These are phyloP conservation scores for Phytophthora foliorum DNA, from an alignment of 352 stramenopile species.

Conservation along the genomic window DNA sequence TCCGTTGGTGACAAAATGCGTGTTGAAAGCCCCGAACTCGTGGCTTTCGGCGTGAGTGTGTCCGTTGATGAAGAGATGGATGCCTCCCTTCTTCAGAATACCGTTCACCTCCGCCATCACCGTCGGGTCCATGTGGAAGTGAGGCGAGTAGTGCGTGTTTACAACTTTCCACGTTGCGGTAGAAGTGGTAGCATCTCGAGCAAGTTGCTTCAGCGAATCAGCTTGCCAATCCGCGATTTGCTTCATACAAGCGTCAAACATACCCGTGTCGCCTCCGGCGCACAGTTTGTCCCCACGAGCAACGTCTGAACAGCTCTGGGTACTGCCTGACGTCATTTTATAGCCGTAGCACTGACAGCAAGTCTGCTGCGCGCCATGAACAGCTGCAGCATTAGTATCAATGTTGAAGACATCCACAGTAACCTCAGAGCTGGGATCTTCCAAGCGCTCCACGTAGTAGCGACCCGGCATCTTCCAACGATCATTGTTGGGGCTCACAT, in stretches of 20 bases:
- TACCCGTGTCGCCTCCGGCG: conserved; percentile 55
- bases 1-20: conserved; percentile 81
- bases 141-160: conserved; percentile 81
- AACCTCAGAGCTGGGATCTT: conserved; percentile 38
- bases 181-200: conserved; percentile 56
- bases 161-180: conserved; percentile 79
- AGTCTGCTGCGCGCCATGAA: conserved; percentile 71
- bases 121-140: conserved; percentile 76
- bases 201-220: conserved; percentile 69
- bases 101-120: conserved; percentile 77
- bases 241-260: conserved; percentile 70
- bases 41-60: conserved; percentile 83
- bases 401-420: conserved; percentile 81
- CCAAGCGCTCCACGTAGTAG: conserved; percentile 73
- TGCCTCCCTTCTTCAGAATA: conserved; percentile 51
- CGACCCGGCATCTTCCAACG: conserved; percentile 71
- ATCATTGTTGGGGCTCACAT: conserved; percentile 73
- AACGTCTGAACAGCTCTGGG: conserved; percentile 53
- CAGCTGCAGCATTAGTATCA: conserved; percentile 64
- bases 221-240: conserved; percentile 68
- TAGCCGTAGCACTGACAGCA: conserved; percentile 88
- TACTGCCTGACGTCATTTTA: conserved; percentile 59
- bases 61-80: conserved; percentile 78
- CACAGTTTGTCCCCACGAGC: conserved; percentile 61
- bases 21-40: conserved; percentile 74